Evolutionary conservation across 305 asterid genomes (phyloP).

Genomic region (Solanum hybrid): DNA sequence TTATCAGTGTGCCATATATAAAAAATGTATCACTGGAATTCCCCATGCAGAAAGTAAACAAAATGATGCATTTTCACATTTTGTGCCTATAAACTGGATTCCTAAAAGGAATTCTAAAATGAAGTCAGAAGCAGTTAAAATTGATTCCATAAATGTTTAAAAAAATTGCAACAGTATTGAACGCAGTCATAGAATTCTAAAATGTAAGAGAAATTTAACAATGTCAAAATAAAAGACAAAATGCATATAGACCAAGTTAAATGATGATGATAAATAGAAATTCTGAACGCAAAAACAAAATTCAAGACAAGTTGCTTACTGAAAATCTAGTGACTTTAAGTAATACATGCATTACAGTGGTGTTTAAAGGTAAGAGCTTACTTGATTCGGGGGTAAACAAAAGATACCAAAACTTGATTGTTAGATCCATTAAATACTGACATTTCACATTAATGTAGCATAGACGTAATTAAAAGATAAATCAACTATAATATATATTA

Average conservation of each 20-base stretch:
- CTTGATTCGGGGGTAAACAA: background rate
- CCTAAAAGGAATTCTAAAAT: background rate
- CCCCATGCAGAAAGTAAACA: background rate
- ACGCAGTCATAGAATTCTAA: no score
- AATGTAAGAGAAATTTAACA: no score
- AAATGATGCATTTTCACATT: background rate
- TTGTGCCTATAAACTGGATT: background rate
- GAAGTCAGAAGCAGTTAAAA: background rate
- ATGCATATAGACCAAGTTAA: background rate
- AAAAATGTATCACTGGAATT: background rate
- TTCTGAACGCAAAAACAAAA: background rate
- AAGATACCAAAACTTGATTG: background rate
- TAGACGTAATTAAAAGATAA: background rate
- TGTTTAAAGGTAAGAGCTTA: background rate
- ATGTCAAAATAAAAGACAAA: no score
- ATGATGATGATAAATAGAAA: background rate
- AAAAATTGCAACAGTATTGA: background rate
- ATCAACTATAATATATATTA: background rate
- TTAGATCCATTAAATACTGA: background rate
- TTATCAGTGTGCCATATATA: background rate
- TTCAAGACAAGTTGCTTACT: background rate
- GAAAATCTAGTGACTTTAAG: background rate
- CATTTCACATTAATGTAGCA: background rate
- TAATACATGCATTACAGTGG: background rate
- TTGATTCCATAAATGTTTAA: background rate